These are phyloP conservation scores for Pneumocystis jirovecii DNA, from an alignment of 1,139 yeast genomes.

Conservation along the genomic window DNA sequence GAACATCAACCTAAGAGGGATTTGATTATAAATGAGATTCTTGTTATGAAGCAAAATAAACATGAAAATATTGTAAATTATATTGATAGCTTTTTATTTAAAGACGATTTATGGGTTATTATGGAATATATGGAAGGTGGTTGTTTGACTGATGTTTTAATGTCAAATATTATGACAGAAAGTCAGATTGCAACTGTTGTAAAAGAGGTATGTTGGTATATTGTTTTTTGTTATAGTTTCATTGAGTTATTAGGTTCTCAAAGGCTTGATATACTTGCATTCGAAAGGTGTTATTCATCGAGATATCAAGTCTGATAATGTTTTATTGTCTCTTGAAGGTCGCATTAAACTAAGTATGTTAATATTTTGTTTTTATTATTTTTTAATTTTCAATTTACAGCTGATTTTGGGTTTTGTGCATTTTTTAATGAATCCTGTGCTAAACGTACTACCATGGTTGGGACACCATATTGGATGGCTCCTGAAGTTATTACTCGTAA, in stretches of 20 bases:
- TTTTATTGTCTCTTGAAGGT: constrained; percentile 66
- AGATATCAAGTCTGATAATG: constrained; percentile 90
- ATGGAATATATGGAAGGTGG: constrained; percentile 99
- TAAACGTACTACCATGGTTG: constrained; percentile 94
- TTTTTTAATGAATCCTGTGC: constrained; percentile 75
- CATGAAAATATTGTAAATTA: constrained; percentile 89
- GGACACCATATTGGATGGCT: constrained; percentile 99
- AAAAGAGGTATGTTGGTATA: constrained; percentile 43
- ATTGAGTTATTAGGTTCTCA: constrained; percentile 23
- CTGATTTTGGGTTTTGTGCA: constrained; percentile 72
- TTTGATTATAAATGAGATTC: constrained; percentile 78
- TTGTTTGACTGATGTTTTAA: constrained; percentile 83
- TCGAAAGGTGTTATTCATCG: constrained; percentile 90
- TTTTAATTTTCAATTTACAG: neutral
- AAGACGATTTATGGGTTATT: constrained; percentile 73
- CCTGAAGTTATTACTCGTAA: constrained; percentile 92
- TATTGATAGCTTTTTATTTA: constrained; percentile 62
- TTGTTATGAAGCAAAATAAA: constrained; percentile 87
- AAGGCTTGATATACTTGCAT: constrained; percentile 76
- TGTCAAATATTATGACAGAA: constrained; percentile 89
- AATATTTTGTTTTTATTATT: constrained; percentile 28
- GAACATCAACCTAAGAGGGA: constrained; percentile 91
- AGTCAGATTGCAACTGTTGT: constrained; percentile 97
- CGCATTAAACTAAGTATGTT: constrained; percentile 67
- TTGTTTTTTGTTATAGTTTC: neutral